Base-by-base conservation (phyloP, 495 filamentous ascomycete species). In the Penicillium tannophilum region DNA sequence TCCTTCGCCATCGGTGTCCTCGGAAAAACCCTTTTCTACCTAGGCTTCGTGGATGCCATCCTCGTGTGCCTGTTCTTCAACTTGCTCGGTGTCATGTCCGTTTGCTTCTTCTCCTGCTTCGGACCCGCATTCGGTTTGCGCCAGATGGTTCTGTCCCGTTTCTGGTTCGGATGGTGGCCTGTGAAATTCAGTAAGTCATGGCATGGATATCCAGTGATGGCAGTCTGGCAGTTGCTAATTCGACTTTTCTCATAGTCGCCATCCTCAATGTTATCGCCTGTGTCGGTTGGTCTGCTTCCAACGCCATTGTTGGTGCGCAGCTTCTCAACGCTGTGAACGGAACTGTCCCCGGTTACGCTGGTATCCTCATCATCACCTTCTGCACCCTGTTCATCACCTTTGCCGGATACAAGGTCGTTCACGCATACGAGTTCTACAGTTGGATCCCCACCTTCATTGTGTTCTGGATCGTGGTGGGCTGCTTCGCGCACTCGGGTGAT, bases 131-230 rank as follows among this genome's bases (percentile, higher is more conserved):
- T 93, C 67, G 91, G 90, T 9, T 74, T 95, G 54, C 85, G 90
- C 44, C 91, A 95, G 73, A 92, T 95, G 87, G 86, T 93, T 5
- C 80, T 93, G n/a, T 90, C 88, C 6, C 79, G 90, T 24, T 92
- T 89, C 74, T 95, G 79, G 77, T 93, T 92, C 65, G 90, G 90
- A 42, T 91, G 82, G 73, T 86, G 84, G 63, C 83, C 81, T 12
- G 86, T 86, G 50, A 91, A 90, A 73, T 67, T 90, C 56, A 85
- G 86, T 89, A 76, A 78, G 85, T 81, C 26, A 19, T 45, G 6
- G 20, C 12, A 20, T 11, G 16, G 19, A 31, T 28, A 33, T 23
- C 5, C 1, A 36, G 41, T 20, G 20, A 53, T 56, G 54, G 54
- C 20, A 7, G 39, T 24, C 20, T 23, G 2, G 31, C 31, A 11